These are phyloP conservation scores for Myrica gale DNA, from an alignment of 306 rosid species.

Conservation along the genomic window DNA sequence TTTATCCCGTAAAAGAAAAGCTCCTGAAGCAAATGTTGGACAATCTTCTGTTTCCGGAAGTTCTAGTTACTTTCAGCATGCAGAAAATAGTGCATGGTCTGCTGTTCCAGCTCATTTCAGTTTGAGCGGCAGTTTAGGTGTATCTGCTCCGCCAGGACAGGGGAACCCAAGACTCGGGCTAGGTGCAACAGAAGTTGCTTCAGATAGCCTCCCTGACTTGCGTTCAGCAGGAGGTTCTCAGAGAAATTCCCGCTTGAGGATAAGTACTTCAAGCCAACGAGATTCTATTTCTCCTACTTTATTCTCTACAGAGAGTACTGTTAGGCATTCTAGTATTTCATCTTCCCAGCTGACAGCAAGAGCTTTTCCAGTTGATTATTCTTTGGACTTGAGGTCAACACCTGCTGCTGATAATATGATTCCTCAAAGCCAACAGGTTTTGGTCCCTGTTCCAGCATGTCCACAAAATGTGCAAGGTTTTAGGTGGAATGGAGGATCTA, in stretches of 20 bases:
- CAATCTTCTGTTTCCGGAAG: conserved; percentile 72
- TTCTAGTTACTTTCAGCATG: conserved; percentile 62
- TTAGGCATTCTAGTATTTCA: conserved; percentile 54
- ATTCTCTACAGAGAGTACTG: conserved; percentile 47
- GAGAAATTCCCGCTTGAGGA: conserved; percentile 71
- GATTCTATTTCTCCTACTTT: conserved; percentile 40
- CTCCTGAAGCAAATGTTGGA: conserved; percentile 64
- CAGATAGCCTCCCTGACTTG: conserved; percentile 48
- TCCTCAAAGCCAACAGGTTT: conserved; percentile 59
- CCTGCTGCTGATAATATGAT: conserved; percentile 49
- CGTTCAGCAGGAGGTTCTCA: conserved; percentile 49
- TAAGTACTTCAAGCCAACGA: conserved; percentile 61
- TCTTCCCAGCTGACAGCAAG: conserved; percentile 48
- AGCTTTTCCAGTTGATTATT: conserved; percentile 50
- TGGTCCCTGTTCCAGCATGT: conserved; percentile 54
- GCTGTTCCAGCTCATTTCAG: conserved; percentile 50
- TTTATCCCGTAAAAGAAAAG: conserved; percentile 77
- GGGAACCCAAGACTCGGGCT: conserved; percentile 51
- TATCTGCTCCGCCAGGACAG: conserved; percentile 52
- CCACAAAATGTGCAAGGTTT: conserved; percentile 60
- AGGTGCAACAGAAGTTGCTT: conserved; percentile 47
- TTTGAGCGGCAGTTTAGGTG: conserved; percentile 38
- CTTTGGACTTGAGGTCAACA: conserved; percentile 58
- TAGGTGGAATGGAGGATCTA: conserved; percentile 71
- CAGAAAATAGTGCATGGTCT: conserved; percentile 57